phyloP scores from a whole-genome alignment of 352 stramenopile species.

The Peronospora farinosa region DNA sequence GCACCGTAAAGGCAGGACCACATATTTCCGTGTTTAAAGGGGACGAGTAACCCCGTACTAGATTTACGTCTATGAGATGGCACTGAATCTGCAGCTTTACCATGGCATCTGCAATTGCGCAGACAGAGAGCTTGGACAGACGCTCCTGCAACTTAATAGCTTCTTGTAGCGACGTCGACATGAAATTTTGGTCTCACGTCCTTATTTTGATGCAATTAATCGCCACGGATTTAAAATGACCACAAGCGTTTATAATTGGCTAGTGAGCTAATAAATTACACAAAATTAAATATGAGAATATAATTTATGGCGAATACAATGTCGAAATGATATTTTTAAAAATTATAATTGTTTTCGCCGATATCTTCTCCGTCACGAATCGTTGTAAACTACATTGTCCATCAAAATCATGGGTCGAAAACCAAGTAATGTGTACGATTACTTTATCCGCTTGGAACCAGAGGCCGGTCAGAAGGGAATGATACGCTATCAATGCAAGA shows the following conservation, averaged over 20 bases:
- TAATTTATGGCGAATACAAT: not conserved
- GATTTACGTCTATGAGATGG: constrained; percentile 69
- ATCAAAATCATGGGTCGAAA: constrained; percentile 52
- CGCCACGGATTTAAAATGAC: no score
- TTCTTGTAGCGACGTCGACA: not conserved
- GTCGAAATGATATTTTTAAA: not conserved
- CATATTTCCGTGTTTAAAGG: constrained; percentile 68
- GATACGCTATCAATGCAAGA: constrained; percentile 84
- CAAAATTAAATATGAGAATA: not conserved
- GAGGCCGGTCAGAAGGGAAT: constrained; percentile 53
- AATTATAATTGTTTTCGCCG: not conserved
- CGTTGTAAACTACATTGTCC: constrained; percentile 9
- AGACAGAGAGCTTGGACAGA: constrained; percentile 73
- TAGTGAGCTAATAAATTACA: not conserved
- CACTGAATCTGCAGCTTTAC: constrained; percentile 69
- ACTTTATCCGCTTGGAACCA: constrained; percentile 70
- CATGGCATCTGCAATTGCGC: constrained; percentile 73
- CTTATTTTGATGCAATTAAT: no score
- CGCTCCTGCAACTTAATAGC: constrained; percentile 39
- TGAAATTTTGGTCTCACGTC: not conserved
- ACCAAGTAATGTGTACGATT: constrained; percentile 84
- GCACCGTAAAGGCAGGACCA: constrained; percentile 66
- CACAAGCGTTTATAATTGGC: no score
- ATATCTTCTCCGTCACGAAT: constrained; percentile 6
- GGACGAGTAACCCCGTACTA: constrained; percentile 53